phyloP scores from a whole-genome alignment of 768 basidiomycete genomes.

The Trametes punicea region DNA sequence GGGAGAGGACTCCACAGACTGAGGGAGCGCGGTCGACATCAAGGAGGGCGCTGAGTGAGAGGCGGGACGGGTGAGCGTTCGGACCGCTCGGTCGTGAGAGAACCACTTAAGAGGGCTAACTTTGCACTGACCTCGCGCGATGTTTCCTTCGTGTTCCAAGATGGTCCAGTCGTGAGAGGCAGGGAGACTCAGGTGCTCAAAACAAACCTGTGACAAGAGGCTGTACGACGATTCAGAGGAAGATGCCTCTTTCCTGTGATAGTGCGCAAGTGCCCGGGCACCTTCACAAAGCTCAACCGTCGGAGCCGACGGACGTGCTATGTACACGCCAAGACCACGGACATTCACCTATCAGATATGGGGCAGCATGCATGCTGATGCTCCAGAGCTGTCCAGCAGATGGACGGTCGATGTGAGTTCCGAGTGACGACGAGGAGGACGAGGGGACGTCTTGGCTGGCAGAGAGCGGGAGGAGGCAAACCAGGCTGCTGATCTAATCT shows the following conservation, averaged over 20 bases:
- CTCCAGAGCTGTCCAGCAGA: not conserved
- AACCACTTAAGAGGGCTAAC: not conserved
- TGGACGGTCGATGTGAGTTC: conserved; percentile 6
- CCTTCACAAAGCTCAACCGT: conserved; percentile 1
- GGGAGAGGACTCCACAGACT: conserved; percentile 2
- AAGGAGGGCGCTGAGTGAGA: not conserved
- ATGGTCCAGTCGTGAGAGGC: not conserved
- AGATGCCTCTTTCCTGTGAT: conserved; percentile 2
- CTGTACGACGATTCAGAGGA: not conserved
- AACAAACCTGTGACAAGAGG: not conserved
- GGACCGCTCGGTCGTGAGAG: conserved; percentile 18
- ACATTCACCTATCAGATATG: not conserved
- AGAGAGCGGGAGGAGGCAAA: not conserved
- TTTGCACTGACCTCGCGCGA: conserved; percentile 5
- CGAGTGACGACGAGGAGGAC: not conserved
- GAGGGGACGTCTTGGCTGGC: not conserved
- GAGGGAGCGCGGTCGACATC: conserved; percentile 4
- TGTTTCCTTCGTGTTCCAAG: not conserved
- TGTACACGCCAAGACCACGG: not conserved
- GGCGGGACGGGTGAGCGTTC: conserved; percentile 6
- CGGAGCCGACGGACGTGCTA: conserved; percentile 10
- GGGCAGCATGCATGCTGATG: not conserved
- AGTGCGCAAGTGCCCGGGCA: not conserved
- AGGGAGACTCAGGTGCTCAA: not conserved
- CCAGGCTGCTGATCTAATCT: conserved; percentile 14